These are phyloP conservation scores for Balansia obtecta DNA, from an alignment of 2,329 filamentous ascomycete genomes.

Conservation along the genomic window DNA sequence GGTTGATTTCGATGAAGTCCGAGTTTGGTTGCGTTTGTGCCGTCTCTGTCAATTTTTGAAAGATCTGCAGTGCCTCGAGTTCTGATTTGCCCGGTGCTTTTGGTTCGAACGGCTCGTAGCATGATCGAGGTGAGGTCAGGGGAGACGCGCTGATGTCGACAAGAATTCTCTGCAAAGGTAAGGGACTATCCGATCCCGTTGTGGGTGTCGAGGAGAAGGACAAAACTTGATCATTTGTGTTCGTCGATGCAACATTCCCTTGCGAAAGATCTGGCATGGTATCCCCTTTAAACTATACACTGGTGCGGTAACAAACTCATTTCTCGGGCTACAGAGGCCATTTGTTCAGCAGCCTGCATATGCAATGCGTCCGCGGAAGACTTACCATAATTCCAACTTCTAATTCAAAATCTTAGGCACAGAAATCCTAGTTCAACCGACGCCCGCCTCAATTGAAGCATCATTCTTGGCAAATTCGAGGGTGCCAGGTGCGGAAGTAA, in stretches of 20 bases:
- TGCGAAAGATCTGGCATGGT: not conserved
- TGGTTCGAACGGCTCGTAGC: not conserved
- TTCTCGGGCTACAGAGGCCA: too few relatives aligned
- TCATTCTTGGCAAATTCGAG: too few relatives aligned
- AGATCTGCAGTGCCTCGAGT: slow-evolving; percentile 5
- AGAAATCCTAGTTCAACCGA: too few relatives aligned
- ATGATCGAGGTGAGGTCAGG: not conserved
- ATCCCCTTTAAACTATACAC: too few relatives aligned
- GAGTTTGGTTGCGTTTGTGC: not conserved
- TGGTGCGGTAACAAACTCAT: not conserved
- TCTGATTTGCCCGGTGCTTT: not conserved
- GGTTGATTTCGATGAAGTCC: slow-evolving; percentile 33
- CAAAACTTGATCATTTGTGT: not conserved
- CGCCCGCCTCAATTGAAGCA: too few relatives aligned
- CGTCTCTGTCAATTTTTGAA: not conserved
- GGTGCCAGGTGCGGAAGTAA: too few relatives aligned
- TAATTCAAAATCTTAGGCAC: too few relatives aligned
- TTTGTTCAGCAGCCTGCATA: too few relatives aligned
- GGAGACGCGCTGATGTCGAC: not conserved
- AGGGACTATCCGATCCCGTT: not conserved
- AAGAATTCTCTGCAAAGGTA: not conserved
- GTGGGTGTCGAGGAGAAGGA: not conserved
- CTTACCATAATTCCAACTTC: too few relatives aligned
- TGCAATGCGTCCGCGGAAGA: too few relatives aligned
- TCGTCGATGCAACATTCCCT: not conserved